Evolutionary conservation across 2,329 filamentous ascomycete genomes (phyloP), one percentile per base, ranked within the genome.

Genomic region (Fusarium secorum): DNA sequence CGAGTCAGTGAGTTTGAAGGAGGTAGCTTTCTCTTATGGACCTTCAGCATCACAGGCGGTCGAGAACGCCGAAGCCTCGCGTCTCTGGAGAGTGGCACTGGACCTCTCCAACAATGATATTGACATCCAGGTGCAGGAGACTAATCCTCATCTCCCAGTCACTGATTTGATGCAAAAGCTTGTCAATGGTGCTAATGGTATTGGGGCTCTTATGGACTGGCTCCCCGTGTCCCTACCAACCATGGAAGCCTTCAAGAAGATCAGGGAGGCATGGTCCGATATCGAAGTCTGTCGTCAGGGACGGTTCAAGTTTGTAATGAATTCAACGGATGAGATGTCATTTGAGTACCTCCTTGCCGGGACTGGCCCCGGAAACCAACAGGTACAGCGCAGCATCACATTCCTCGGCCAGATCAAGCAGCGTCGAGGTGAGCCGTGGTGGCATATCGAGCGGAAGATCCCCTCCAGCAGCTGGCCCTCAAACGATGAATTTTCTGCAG

Each of bases 21-120:
- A 87, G 67, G 86, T 96, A 10, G 82, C 86, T 5, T 94, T 96
- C 78, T 87, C 85, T n/a, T 97, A 96, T 78, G 84, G 83, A 56
- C 78, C 83, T 39, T 57, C 64, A 24, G 28, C 46, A 20, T 52
- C 60, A 17, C 58, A 71, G 26, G 30, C 48, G 13, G 51, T 26
- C 15, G 56, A 59, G 14, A 38, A 65, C 14, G 26, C 55, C 7
- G 33, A 63, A 33, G 45, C 60, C 10, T 57, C 62, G 20, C 72
- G 75, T 49, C 82, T 76, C 36, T 87, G 87, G 85, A 84, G 81
- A 65, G 89, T 90, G 5, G 83, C 83, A 6, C 81, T 93, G 44
- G 85, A 89, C 67, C 87, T 93, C 35, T 82, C 83, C 24, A 80
- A 81, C 14, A 81, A 83, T 22, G 79, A 85, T 5, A 88, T 93